Evolutionary conservation across 2,329 filamentous ascomycete species (phyloP).

Genomic region (Microsporum ferrugineum): DNA sequence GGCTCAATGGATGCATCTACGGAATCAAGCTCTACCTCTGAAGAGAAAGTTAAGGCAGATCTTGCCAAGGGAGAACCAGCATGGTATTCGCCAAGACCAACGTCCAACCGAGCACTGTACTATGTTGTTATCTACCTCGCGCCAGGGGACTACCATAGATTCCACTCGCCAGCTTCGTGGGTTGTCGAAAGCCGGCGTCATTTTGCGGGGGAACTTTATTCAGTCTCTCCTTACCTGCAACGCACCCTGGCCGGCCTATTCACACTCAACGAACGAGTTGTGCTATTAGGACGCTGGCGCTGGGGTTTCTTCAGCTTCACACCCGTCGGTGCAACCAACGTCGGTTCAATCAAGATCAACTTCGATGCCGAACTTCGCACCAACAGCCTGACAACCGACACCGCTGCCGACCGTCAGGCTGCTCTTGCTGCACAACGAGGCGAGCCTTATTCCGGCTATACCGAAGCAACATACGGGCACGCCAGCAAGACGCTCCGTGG

Average conservation of each 20-base stretch:
- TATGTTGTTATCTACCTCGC: conserved; percentile 94
- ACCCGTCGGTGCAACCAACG: conserved; percentile 92
- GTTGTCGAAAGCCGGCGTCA: conserved; percentile 90
- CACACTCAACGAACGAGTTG: conserved; percentile 91
- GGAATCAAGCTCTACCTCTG: conserved; percentile 54
- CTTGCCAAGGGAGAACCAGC: conserved; percentile 57
- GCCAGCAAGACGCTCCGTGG: conserved; percentile 70
- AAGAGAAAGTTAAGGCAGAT: conserved; percentile 73
- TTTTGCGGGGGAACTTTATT: conserved; percentile 92
- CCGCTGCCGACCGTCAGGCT: conserved; percentile 74
- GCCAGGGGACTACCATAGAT: conserved; percentile 95
- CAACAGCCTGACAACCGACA: conserved; percentile 86
- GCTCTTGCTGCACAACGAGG: conserved; percentile 64
- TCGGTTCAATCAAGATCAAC: conserved; percentile 92
- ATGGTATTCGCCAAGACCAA: conserved; percentile 58
- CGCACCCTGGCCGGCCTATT: conserved; percentile 87
- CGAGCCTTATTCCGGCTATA: conserved; percentile 78
- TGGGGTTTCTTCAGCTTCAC: conserved; percentile 97
- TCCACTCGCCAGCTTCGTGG: conserved; percentile 92
- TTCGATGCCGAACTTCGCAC: conserved; percentile 90
- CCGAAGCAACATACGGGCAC: conserved; percentile 75
- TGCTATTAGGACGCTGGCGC: conserved; percentile 84
- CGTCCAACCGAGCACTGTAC: conserved; percentile 60
- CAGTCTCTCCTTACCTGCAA: conserved; percentile 88
- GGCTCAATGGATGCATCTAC: conserved; percentile 63